phyloP scores from a whole-genome alignment of 208 protist genomes.

The Crithidia expoeki region DNA sequence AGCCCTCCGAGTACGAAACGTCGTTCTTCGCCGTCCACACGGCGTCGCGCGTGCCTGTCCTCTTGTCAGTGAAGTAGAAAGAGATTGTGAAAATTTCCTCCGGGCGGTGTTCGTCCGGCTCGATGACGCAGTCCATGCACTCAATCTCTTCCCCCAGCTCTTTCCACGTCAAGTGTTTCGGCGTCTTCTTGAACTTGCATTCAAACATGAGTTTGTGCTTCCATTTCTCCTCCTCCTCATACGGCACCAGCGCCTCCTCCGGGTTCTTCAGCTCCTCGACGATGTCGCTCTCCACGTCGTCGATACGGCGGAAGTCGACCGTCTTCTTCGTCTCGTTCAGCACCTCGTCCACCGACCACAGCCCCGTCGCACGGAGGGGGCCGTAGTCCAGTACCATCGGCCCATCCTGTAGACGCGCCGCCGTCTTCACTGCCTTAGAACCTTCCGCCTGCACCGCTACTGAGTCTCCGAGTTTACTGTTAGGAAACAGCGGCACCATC shows the following conservation, averaged over 20 bases:
- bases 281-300: slow-evolving; percentile 88
- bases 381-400: slow-evolving; percentile 78
- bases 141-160: slow-evolving; percentile 90
- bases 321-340: slow-evolving; percentile 68
- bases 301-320: slow-evolving; percentile 87
- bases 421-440: slow-evolving; percentile 14
- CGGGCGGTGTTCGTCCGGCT: slow-evolving; percentile 85
- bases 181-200: slow-evolving; percentile 86
- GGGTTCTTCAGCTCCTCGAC: slow-evolving; percentile 57
- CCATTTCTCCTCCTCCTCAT: slow-evolving; percentile 83
- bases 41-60: slow-evolving; percentile 68
- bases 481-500: background rate
- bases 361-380: slow-evolving; percentile 70
- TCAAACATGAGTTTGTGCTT: slow-evolving; percentile 92
- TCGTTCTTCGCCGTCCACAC: slow-evolving; percentile 85
- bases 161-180: slow-evolving; percentile 89
- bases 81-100: slow-evolving; percentile 88
- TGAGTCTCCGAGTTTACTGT: background rate
- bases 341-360: slow-evolving; percentile 85
- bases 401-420: slow-evolving; percentile 47
- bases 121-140: slow-evolving; percentile 88
- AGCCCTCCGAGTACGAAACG: slow-evolving; percentile 81
- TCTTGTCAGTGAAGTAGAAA: slow-evolving; percentile 86
- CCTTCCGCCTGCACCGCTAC: background rate
- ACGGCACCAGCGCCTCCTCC: slow-evolving; percentile 73